phyloP scores from a whole-genome alignment of 768 basidiomycete species.

The Leucocoprinus leucothites region DNA sequence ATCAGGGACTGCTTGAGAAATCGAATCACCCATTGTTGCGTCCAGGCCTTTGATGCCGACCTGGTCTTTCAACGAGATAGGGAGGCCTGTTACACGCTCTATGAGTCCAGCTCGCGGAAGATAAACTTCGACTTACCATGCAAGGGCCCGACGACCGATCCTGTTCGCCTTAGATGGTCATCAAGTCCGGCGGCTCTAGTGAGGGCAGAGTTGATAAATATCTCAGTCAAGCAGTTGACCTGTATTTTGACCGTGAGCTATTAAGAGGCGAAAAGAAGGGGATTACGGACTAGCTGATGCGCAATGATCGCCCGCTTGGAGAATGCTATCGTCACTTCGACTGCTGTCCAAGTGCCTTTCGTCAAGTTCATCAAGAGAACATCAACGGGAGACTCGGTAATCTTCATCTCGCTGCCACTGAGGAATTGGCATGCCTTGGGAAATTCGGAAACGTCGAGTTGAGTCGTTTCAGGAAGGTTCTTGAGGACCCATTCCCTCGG shows the following conservation, averaged over 20 bases:
- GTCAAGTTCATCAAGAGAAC: constrained; percentile 53
- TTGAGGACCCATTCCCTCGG: constrained; percentile 63
- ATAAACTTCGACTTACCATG: constrained; percentile 42
- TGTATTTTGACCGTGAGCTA: constrained; percentile 21
- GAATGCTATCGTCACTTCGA: constrained; percentile 70
- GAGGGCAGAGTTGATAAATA: constrained; percentile 74
- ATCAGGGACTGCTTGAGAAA: too few species aligned
- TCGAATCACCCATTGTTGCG: constrained; percentile 54
- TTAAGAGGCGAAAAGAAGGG: not conserved
- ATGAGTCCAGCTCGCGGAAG: constrained; percentile 1
- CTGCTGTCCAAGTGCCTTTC: constrained; percentile 52
- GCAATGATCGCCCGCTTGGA: constrained; percentile 77
- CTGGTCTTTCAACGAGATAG: constrained; percentile 76
- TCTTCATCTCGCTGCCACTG: constrained; percentile 44
- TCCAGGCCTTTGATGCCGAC: constrained; percentile 66
- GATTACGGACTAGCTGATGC: constrained; percentile 68
- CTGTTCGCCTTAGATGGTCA: constrained; percentile 54
- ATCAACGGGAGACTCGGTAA: constrained; percentile 37
- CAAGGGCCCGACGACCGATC: constrained; percentile 64
- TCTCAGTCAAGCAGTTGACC: constrained; percentile 82
- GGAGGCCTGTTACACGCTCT: constrained; percentile 35
- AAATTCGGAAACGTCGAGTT: constrained; percentile 50
- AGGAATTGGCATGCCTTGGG: constrained; percentile 59
- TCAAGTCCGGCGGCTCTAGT: constrained; percentile 65
- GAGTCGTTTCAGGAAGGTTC: constrained; percentile 40